Conservation (phyloP, 148 eudicot species). For the Spergularia marina region DNA sequence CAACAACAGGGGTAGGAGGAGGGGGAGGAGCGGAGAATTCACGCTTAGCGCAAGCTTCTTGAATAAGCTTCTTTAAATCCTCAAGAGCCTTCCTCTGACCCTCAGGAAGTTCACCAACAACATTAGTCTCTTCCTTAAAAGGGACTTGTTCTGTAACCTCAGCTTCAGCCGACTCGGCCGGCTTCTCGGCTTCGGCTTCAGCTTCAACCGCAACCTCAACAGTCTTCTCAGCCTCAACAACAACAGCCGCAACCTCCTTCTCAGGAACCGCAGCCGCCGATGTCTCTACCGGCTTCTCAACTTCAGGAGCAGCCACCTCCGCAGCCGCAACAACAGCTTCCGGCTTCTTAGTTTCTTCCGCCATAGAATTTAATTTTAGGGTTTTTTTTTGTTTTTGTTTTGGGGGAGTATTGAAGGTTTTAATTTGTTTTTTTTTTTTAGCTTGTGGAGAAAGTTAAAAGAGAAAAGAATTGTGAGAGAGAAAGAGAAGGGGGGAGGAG, state of each 20-base stretch:
- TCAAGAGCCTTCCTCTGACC: conserved; percentile 69
- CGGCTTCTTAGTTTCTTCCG: conserved; percentile 42
- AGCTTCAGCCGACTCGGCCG: conserved; percentile 7
- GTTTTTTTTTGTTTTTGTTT: conserved; percentile 20
- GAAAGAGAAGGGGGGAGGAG: not conserved
- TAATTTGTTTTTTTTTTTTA: not conserved
- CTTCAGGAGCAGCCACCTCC: conserved; percentile 19
- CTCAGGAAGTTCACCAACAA: conserved; percentile 64
- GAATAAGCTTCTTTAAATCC: conserved; percentile 65
- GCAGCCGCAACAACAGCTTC: conserved; percentile 20
- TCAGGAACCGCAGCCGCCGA: too few relatives aligned
- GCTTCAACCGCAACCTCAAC: conserved; percentile 5
- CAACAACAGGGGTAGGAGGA: not conserved
- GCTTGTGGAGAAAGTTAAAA: not conserved
- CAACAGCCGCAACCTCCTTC: not conserved
- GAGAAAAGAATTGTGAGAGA: not conserved
- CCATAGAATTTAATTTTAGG: conserved; percentile 30
- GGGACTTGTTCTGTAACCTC: conserved; percentile 35
- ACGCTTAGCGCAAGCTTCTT: conserved; percentile 63
- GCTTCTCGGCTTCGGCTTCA: not conserved
- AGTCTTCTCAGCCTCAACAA: conserved; percentile 8
- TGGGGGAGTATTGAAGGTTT: not conserved
- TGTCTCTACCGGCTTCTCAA: conserved; percentile 23
- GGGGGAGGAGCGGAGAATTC: conserved; percentile 62
- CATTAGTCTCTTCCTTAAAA: conserved; percentile 83